phyloP scores from a whole-genome alignment of 2,329 filamentous ascomycete species.

The Botrytis byssoidea region DNA sequence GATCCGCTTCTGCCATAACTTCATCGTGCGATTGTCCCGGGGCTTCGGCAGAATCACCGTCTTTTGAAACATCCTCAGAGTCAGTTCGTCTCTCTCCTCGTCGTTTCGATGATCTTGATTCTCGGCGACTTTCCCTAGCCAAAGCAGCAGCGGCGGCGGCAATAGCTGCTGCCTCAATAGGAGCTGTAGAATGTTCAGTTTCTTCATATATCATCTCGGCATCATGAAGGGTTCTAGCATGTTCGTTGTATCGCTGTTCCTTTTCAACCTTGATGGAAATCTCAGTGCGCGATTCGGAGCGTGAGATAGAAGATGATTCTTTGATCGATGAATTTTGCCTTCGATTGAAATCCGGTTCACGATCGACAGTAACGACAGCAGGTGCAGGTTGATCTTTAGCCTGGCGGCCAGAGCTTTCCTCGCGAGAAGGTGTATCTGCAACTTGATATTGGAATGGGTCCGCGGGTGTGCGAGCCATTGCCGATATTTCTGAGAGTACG shows the following conservation, averaged over 20 bases:
- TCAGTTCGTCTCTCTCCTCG: conserved; percentile 38
- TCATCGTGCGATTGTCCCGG: conserved; percentile 40
- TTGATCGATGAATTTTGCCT: conserved; percentile 34
- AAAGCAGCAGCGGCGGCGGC: conserved; percentile 48
- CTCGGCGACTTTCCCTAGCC: conserved; percentile 39
- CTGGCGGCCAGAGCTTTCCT: conserved; percentile 24
- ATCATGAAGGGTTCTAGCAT: conserved; percentile 40
- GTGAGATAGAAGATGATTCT: conserved; percentile 24
- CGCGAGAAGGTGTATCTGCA: conserved; percentile 48
- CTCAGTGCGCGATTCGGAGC: conserved; percentile 25
- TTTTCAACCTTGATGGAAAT: conserved; percentile 20
- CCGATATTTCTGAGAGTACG: conserved; percentile 36
- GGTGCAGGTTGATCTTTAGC: conserved; percentile 38
- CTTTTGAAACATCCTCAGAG: conserved; percentile 27
- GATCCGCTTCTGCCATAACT: conserved; percentile 58
- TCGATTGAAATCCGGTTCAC: conserved; percentile 47
- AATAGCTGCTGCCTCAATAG: conserved; percentile 48
- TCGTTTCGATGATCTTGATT: conserved; percentile 38
- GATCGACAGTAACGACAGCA: conserved; percentile 52
- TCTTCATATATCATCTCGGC: conserved; percentile 48
- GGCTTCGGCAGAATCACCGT: conserved; percentile 14
- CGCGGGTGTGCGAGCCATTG: conserved; percentile 24
- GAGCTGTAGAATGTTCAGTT: conserved; percentile 49
- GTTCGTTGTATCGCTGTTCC: conserved; percentile 22
- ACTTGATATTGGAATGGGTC: conserved; percentile 62